Base-by-base conservation (phyloP, 73 alveolate species). In the Urostyla sp. region DNA sequence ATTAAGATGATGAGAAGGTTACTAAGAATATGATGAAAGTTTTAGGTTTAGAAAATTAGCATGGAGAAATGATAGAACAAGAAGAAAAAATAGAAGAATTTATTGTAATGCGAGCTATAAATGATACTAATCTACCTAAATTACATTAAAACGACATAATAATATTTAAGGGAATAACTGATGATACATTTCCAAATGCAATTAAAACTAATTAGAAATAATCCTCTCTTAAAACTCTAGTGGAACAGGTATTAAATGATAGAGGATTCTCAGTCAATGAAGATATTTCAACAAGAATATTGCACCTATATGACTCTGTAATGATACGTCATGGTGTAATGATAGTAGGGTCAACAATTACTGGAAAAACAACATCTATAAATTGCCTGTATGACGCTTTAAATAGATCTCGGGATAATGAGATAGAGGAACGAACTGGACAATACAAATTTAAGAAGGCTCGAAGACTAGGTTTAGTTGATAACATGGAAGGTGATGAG, bases 311-410 rank as follows among this genome's bases (percentile, higher is more conserved):
- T 78, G 96, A 93, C 61, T 90, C 96, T 20, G 90, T 90, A 59
- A 93, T 88, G 73, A 91, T 93, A 52, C 89, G 94, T 23, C 94
- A 87, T 48, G 94, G 91, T 44, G 87, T 87, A 1, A 87, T 87
- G 94, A 59, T 87, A 0, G 94, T 87, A 6, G 94, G 94, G 0
- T 40, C 86, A 0, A 81, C 94, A 8, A 28, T 87, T 57, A 54
- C 91, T 13, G 98, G 98, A 35, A 93, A 93, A 74, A 93, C 98
- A 26, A 90, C 98, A 30, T 75, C 87, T 44, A 90, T 90, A 53
- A 72, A 81, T 56, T 77, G 85, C 20, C 80, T 93, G 26, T 58
- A 60, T 74, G 94, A 93, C 63, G 83, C 96, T 3, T 77, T 93
- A 13, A 78, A 93, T 90, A 53, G 95, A 59, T 75, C 87, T 72